Conservation (phyloP, 805 yeast species). For the Monosporozyma yasuniensis region DNA sequence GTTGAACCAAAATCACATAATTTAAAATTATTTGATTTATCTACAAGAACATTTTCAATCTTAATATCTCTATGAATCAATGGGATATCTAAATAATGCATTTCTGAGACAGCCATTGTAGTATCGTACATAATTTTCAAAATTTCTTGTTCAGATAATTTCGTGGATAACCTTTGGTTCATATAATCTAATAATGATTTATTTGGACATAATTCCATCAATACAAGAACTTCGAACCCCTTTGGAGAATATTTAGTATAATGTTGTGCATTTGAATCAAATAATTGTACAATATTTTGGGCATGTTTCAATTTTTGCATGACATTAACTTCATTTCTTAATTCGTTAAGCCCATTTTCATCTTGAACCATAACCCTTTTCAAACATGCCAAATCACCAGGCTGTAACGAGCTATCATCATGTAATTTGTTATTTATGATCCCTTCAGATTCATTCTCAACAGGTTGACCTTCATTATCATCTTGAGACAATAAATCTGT, state of each 20-base stretch:
- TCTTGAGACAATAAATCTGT: neutral
- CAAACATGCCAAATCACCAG: conserved; percentile 51
- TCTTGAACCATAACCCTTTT: conserved; percentile 69
- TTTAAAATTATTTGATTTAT: conserved; percentile 59
- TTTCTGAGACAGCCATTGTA: conserved; percentile 68
- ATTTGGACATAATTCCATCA: conserved; percentile 92
- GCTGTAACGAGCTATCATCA: conserved; percentile 30
- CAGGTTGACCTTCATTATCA: conserved; percentile 14
- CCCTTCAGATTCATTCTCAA: conserved; percentile 7
- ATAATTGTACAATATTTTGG: conserved; percentile 55
- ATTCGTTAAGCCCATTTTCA: conserved; percentile 54
- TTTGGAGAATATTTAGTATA: conserved; percentile 22
- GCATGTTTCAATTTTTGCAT: conserved; percentile 56
- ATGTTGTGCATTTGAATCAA: conserved; percentile 58
- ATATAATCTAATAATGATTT: conserved; percentile 84
- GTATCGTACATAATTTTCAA: conserved; percentile 78
- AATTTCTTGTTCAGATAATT: conserved; percentile 69
- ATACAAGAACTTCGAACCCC: conserved; percentile 76
- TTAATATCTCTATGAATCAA: conserved; percentile 89
- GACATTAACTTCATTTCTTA: conserved; percentile 73
- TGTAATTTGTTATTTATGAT: neutral
- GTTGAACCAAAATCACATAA: conserved; percentile 93
- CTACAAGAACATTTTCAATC: conserved; percentile 87
- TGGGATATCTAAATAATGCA: conserved; percentile 69
- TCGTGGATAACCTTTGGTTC: conserved; percentile 78